Base-by-base conservation (phyloP, 2,329 filamentous ascomycete species). In the Trichoderma sp. region DNA sequence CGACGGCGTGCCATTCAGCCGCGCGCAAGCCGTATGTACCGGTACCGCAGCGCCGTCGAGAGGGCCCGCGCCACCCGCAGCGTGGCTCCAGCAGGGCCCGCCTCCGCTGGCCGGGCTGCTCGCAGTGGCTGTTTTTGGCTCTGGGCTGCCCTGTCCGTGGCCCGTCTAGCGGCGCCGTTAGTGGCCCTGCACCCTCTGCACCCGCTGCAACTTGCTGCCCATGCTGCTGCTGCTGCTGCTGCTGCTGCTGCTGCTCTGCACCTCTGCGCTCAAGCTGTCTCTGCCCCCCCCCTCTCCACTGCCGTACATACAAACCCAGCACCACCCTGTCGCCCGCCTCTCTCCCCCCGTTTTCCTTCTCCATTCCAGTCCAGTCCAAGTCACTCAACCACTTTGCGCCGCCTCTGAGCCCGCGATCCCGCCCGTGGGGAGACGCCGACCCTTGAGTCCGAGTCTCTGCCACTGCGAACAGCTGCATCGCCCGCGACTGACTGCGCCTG, bases 261-360 rank as follows among this genome's bases (percentile, higher is more conserved):
- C 45, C 47, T 54, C 17, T 24, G 63, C 55, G 28, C 61, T 44
- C n/a, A n/a, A n/a, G n/a, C n/a, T n/a, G n/a, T n/a, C 28, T 28
- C 28, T 28, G 21, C 21, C 28, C 7, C 28, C 7, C 30, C 30
- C 10, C 34, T 10, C 64, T 61, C 67, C 67, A 69, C 66, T 56
- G 63, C 55, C 68, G 51, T 68, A 65, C 69, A 68, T 70, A 71
- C 67, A 66, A 64, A 63, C 64, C 60, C 55, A 63, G 62, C 62
- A 57, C 43, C 34, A 64, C 56, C 63, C 50, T 45, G 58, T 44
- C 64, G 51, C 60, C 51, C 63, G 51, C 52, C 43, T 52, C 52
- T 57, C 64, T 39, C 60, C 64, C 64, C 64, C 64, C 59, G 34
- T 39, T 34, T 58, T 66, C 58, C 64, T 66, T 58, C 64, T 64